Evolutionary conservation across 441 rosid genomes (phyloP), one percentile per base, ranked within the genome.

Genomic region (Melastoma candidum): DNA sequence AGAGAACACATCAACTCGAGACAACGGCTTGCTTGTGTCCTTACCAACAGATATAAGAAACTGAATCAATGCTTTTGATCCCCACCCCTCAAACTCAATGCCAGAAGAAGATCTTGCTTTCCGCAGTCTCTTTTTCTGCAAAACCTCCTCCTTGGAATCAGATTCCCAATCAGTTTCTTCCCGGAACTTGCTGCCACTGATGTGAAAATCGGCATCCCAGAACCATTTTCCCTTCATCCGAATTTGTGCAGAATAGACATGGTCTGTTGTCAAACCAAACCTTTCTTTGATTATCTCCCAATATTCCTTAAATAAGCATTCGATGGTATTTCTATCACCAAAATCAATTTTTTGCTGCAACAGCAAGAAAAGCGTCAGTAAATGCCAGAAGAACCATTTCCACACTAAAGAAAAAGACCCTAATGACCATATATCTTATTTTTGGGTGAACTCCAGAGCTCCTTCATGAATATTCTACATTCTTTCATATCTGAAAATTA

Each of bases 251-350:
- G 68, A 58, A 63, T 65, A 65, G 57, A 80, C 64, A 11, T 73
- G 68, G 32, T 73, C 74, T 56, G 71, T 51, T 51, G 65, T 75
- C 61, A 77, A 68, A 8, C 61, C 50, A 60, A 75, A 80, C 47
- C 61, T 52, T 24, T 69, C 76, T 66, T 83, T 83, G 29, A 71
- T 58, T 36, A 73, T 70, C 54, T 73, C 78, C 85, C 85, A 83
- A 43, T 83, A 83, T 44, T 57, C 73, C 61, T 69, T 63, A 71
- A 80, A 78, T 41, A 75, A 54, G 57, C 71, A 75, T 58, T 78
- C 84, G 12, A 47, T 58, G 11, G 86, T 76, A 53, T 69, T 65
- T 53, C 54, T 58, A 63, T 72, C 83, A 22, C 54, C 47, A 9
- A 78, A 71, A 45, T 83, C 79, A 63, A 83, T 58, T 48, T 58